Evolutionary conservation across 2,329 filamentous ascomycete genomes (phyloP), one percentile per base, ranked within the genome.

Genomic region (Curvularia hawaiiensis): DNA sequence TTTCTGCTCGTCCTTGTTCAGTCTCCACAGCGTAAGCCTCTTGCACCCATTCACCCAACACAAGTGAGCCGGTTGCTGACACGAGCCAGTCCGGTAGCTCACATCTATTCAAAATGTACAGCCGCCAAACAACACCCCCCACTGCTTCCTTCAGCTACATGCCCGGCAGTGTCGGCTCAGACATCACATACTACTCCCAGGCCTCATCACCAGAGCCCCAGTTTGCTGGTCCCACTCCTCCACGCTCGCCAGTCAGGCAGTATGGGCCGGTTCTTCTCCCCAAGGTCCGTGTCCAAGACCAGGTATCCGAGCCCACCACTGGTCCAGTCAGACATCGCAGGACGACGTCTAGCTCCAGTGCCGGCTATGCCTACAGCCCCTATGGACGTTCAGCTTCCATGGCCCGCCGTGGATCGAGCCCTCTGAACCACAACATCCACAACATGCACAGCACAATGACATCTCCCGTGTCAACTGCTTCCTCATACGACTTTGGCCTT

Each of bases 241-340:
- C 83, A 52, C 82, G 84, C 62, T 90, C 90, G 33, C 90, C 91
- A 59, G 85, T 93, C 66, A 85, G 88, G 60, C 89, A 91, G 60
- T 89, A 92, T 78, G 91, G 91, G 51, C 91, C 91, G 50, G 81
- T 91, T 48, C 81, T 96, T 58, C 83, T 96, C 31, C 92, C 92
- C 71, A 95, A 92, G 83, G 93, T 96, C 79, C 86, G 92, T 60
- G 86, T 86, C 40, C 92, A 95, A 78, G 92, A 96, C 78, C 90
- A 94, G 77, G 83, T 88, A 60, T 85, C 92, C 60, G 86, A 88
- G 64, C 84, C 84, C 40, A 80, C 80, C 40, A 80, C 82, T 50
- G 73, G 77, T 28, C 73, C 74, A 53, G 86, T 89, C 77, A 84
- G 87, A 68, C 80, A 84, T 72, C 80, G 81, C 65, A 78, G 80